phyloP scores from a whole-genome alignment of 345 rosid species.

The Garcia nutans region DNA sequence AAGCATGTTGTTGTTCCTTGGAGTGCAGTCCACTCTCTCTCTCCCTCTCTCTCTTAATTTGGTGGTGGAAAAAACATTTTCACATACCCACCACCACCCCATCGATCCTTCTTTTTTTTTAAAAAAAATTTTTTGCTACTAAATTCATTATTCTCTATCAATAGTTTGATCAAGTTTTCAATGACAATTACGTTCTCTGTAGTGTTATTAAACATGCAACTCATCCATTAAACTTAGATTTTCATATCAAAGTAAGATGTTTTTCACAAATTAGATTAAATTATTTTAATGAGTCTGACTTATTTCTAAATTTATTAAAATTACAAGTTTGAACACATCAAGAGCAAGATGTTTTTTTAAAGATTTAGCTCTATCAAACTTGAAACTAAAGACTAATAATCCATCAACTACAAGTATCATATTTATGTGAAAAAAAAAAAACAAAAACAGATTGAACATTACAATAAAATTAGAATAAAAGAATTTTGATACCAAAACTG shows the following conservation, averaged over 20 bases:
- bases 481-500: too few relatives aligned
- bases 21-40: conserved; percentile 82
- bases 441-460: too few relatives aligned
- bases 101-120: not conserved
- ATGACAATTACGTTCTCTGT: not conserved
- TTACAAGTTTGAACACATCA: too few relatives aligned
- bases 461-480: too few relatives aligned
- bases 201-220: not conserved
- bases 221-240: too few relatives aligned
- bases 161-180: not conserved
- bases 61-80: conserved; percentile 34
- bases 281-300: too few relatives aligned
- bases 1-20: conserved; percentile 61
- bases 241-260: too few relatives aligned
- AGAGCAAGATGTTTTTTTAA: too few relatives aligned
- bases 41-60: conserved; percentile 1
- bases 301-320: too few relatives aligned
- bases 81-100: conserved; percentile 25
- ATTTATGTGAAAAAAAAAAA: not conserved
- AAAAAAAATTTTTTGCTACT: not conserved
- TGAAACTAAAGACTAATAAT: not conserved
- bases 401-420: not conserved
- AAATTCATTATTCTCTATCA: too few relatives aligned
- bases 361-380: not conserved
- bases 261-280: too few relatives aligned